Evolutionary conservation across 164 flowering plant genomes (phyloP), one percentile per base, ranked within the genome.

Genomic region (Umbellularia californica): DNA sequence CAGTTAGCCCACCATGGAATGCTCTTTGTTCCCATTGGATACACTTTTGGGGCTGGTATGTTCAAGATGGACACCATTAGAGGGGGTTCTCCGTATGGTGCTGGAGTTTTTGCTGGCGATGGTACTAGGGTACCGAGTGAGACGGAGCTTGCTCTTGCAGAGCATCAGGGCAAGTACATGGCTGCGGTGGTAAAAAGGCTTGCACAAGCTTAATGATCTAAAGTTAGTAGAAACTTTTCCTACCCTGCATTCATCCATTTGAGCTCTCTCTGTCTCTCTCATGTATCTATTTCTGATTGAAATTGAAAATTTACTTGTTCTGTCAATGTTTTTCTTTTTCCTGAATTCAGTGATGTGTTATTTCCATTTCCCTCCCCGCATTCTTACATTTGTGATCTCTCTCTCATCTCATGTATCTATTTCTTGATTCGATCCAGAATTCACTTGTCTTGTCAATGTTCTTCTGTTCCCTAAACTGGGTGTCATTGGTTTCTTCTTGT

Each of bases 21-120:
- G 95, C 72, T 90, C 10, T 90, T 80, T 79, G 92, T 90, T 78
- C 95, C 95, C 30, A 87, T 90, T 65, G 95, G 95, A 2, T 89
- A 90, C 84, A 87, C 95, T 35, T 90, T 89, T 73, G 95, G 95
- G 24, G 87, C 92, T 27, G 89, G 86, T 58, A 90, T 90, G 95
- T 89, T 87, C 79, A 79, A 79, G 68, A 83, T 88, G 88, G 91
- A 89, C 62, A 70, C 85, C 55, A 76, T 88, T 22, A 78, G 90
- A 80, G 95, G 95, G 2, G 95, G 95, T 22, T 83, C 91, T 69
- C 95, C 95, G 60, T 90, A 89, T 74, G 95, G 95, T 64, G 90
- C 91, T 2, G 95, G 92, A 74, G 88, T 82, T 51, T 86, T 77
- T 72, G 83, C 92, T 6, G 95, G 92, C 20, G 90, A 90, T 70